Conservation (phyloP, 345 rosid genomes). For the Linum trigynum region DNA sequence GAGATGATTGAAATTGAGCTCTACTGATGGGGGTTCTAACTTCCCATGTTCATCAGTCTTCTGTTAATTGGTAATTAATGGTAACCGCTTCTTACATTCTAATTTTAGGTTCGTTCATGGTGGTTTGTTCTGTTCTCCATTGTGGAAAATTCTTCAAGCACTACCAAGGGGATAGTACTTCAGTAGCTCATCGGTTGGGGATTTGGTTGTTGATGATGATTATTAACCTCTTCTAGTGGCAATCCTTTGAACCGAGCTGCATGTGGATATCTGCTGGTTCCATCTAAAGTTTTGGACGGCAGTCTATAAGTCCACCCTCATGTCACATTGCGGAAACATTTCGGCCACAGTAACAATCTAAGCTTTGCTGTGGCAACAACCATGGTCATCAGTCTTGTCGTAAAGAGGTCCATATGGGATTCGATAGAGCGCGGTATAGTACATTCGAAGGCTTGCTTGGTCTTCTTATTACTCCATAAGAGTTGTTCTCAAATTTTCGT, state of each 20-base stretch:
- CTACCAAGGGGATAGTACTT: too few relatives aligned
- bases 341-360: background rate
- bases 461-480: background rate
- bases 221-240: conserved; percentile 1
- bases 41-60: conserved; percentile 15
- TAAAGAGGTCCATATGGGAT: background rate
- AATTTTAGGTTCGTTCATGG: conserved; percentile 15
- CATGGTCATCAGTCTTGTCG: background rate
- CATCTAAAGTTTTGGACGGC: conserved; percentile 9
- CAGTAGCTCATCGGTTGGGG: too few relatives aligned
- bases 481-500: too few relatives aligned
- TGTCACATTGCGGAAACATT: background rate
- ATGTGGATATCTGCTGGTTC: conserved; percentile 12
- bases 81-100: conserved; percentile 21
- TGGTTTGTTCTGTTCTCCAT: conserved; percentile 3
- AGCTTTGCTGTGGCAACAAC: background rate
- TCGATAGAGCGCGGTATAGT: background rate
- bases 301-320: background rate
- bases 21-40: conserved; percentile 15
- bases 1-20: conserved; percentile 62
- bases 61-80: conserved; percentile 21
- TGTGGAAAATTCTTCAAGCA: background rate
- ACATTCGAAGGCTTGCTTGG: background rate
- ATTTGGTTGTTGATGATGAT: background rate
- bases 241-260: conserved; percentile 12